Conservation (phyloP, 306 rosid species). For the Canavalia gladiata region DNA sequence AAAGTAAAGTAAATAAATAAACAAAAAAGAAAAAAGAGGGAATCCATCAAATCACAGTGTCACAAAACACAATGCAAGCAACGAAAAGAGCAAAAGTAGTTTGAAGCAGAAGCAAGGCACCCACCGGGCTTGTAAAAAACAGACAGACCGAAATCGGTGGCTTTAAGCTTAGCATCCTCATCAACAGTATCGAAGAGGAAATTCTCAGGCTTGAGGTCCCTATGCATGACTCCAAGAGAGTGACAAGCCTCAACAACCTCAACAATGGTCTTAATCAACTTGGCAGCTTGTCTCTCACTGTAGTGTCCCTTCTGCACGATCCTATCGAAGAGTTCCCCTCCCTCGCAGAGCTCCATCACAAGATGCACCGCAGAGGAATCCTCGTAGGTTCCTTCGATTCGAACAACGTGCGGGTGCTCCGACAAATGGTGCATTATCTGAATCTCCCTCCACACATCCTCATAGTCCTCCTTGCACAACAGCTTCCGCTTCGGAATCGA, state of each 20-base stretch:
- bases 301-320: slow-evolving; percentile 67
- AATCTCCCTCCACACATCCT: slow-evolving; percentile 73
- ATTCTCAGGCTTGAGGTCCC: slow-evolving; percentile 69
- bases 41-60: too few species aligned
- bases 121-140: slow-evolving; percentile 65
- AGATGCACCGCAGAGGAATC: slow-evolving; percentile 57
- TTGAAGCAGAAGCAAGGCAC: neutral
- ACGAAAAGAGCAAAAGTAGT: too few species aligned
- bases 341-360: slow-evolving; percentile 72
- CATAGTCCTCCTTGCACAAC: slow-evolving; percentile 62
- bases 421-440: slow-evolving; percentile 74
- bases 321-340: slow-evolving; percentile 64
- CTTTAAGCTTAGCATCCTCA: slow-evolving; percentile 65
- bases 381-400: slow-evolving; percentile 61
- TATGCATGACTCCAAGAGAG: slow-evolving; percentile 72
- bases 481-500: slow-evolving; percentile 64
- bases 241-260: slow-evolving; percentile 65
- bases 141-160: slow-evolving; percentile 66
- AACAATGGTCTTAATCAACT: slow-evolving; percentile 57
- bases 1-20: neutral
- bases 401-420: slow-evolving; percentile 56
- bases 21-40: neutral
- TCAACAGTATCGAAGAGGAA: slow-evolving; percentile 60
- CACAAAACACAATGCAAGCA: too few species aligned
- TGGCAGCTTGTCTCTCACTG: slow-evolving; percentile 64